Conservation (phyloP, 1,284 basidiomycete species). For the Fomitiporia mediterranea region DNA sequence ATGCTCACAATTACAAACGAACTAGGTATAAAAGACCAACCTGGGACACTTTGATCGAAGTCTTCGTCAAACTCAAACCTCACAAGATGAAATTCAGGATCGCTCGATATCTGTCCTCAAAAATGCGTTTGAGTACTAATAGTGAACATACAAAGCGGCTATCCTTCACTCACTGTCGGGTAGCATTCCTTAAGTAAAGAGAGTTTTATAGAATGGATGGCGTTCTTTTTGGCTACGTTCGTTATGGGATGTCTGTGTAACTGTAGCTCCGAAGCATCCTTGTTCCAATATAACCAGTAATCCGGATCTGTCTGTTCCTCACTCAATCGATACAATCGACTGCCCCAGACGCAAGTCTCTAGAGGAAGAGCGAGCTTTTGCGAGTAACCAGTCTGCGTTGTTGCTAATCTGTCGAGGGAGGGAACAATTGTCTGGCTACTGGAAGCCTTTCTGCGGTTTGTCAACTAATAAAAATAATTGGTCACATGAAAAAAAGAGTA, state of each 20-base stretch:
- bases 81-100: neutral
- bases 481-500: too few species aligned
- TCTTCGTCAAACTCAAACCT: neutral
- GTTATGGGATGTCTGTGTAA: constrained; percentile 1
- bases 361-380: constrained; percentile 4
- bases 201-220: neutral
- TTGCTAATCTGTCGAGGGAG: constrained; percentile 6
- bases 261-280: constrained; percentile 2
- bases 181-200: neutral
- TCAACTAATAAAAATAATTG: neutral
- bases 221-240: neutral
- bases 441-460: neutral
- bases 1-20: too few species aligned
- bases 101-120: neutral
- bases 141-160: neutral
- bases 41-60: neutral
- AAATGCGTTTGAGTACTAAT: neutral
- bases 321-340: neutral
- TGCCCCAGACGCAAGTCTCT: constrained; percentile 11
- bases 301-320: neutral
- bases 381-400: constrained; percentile 3
- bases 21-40: neutral
- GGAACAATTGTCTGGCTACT: neutral
- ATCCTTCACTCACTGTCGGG: neutral
- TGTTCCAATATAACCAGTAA: constrained; percentile 16